Conservation (phyloP, 2,329 filamentous ascomycete genomes). For the Sporothrix pseudoabietina region DNA sequence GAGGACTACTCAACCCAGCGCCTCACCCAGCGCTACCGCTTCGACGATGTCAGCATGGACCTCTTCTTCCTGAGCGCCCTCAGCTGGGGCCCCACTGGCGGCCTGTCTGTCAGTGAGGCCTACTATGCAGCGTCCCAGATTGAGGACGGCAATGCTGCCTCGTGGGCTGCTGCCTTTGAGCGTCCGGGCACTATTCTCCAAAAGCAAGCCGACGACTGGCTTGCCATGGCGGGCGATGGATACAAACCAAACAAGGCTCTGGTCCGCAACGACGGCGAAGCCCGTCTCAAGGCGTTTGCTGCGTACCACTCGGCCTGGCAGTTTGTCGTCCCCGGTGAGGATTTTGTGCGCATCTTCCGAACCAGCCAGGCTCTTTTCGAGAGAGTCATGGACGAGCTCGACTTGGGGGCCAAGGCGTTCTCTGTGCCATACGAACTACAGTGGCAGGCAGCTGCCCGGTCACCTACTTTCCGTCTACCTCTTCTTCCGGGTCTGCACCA, state of each 20-base stretch:
- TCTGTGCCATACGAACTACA: neutral
- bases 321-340: slow-evolving; percentile 10
- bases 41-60: slow-evolving; percentile 3
- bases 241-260: neutral
- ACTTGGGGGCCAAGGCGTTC: neutral
- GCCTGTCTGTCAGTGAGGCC: neutral
- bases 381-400: neutral
- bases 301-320: slow-evolving; percentile 12
- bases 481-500: neutral
- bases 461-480: neutral
- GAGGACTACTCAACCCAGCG: slow-evolving; percentile 15
- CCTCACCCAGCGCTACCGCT: slow-evolving; percentile 14
- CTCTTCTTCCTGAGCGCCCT: neutral
- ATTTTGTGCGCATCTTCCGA: slow-evolving; percentile 7
- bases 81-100: neutral
- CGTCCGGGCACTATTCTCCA: neutral
- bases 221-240: neutral
- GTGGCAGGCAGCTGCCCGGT: neutral
- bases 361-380: neutral
- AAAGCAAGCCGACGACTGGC: neutral
- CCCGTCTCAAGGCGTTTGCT: slow-evolving; percentile 5
- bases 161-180: neutral
- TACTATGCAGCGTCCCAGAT: neutral
- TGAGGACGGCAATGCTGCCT: neutral
- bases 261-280: neutral